These are phyloP conservation scores for Poronia punctata DNA, from an alignment of 495 filamentous ascomycete species.

Conservation along the genomic window DNA sequence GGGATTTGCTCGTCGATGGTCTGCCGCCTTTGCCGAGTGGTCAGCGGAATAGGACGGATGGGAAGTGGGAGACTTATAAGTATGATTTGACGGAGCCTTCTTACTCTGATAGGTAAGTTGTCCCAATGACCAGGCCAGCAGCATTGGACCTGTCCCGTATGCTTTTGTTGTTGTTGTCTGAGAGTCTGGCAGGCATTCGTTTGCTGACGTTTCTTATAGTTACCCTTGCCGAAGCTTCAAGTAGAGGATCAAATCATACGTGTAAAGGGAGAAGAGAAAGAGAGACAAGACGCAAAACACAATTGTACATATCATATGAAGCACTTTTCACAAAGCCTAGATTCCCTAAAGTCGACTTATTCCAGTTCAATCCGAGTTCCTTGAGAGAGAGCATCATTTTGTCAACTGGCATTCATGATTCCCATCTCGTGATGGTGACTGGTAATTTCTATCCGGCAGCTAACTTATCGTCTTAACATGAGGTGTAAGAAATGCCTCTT, in stretches of 20 bases:
- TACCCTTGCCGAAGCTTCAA: conserved; percentile 45
- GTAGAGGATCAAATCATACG: conserved; percentile 23
- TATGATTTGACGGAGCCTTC: conserved; percentile 48
- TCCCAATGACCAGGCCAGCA: too few species aligned
- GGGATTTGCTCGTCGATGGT: conserved; percentile 66
- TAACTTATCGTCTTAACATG: too few species aligned
- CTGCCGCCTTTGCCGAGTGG: conserved; percentile 78
- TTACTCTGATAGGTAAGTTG: conserved; percentile 52
- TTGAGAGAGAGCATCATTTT: too few species aligned
- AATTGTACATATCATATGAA: conserved; percentile 21
- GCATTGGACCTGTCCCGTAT: too few species aligned
- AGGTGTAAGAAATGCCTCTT: too few species aligned
- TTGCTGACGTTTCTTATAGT: conserved; percentile 15
- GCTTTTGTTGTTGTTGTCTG: neutral
- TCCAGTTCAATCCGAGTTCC: too few species aligned
- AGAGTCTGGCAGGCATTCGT: neutral
- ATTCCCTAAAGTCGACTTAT: conserved; percentile 12
- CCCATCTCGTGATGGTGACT: too few species aligned
- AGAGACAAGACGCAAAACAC: neutral
- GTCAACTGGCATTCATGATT: too few species aligned
- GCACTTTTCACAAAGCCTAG: conserved; percentile 14
- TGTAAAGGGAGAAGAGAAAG: conserved; percentile 10
- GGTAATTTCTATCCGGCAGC: too few species aligned
- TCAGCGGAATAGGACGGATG: conserved; percentile 35
- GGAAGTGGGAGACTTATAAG: conserved; percentile 46